These are phyloP conservation scores for Xylaria bambusicola DNA, from an alignment of 495 filamentous ascomycete species.

Conservation along the genomic window DNA sequence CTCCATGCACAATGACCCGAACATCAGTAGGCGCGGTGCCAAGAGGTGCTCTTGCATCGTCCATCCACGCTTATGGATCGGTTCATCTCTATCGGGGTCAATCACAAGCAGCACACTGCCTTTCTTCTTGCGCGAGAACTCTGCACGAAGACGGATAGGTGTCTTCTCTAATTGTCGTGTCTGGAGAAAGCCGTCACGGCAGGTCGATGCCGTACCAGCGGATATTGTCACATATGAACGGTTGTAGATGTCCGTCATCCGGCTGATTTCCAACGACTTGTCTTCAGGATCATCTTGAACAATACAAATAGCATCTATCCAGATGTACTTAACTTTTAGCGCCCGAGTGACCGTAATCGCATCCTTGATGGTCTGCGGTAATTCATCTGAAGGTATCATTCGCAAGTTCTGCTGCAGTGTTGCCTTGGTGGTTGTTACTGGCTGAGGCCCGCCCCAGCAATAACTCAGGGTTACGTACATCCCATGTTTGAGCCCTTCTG, in stretches of 20 bases:
- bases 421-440: background rate
- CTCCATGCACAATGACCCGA: background rate
- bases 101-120: background rate
- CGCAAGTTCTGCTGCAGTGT: background rate
- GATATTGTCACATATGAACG: background rate
- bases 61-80: background rate
- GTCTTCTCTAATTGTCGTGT: background rate
- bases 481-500: background rate
- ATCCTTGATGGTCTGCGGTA: constrained; percentile 19
- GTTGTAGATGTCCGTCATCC: constrained; percentile 29
- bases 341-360: constrained; percentile 15
- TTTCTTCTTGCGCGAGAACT: background rate
- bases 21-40: background rate
- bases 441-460: background rate
- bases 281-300: constrained; percentile 27
- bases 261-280: constrained; percentile 19
- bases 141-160: constrained; percentile 12
- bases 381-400: background rate
- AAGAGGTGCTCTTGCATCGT: background rate
- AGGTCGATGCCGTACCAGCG: background rate
- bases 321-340: constrained; percentile 30
- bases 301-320: constrained; percentile 39
- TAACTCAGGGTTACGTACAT: background rate
- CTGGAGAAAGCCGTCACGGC: background rate
- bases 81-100: background rate